phyloP scores from a whole-genome alignment of 1,139 yeast species.

The Spathaspora jeffriesii region DNA sequence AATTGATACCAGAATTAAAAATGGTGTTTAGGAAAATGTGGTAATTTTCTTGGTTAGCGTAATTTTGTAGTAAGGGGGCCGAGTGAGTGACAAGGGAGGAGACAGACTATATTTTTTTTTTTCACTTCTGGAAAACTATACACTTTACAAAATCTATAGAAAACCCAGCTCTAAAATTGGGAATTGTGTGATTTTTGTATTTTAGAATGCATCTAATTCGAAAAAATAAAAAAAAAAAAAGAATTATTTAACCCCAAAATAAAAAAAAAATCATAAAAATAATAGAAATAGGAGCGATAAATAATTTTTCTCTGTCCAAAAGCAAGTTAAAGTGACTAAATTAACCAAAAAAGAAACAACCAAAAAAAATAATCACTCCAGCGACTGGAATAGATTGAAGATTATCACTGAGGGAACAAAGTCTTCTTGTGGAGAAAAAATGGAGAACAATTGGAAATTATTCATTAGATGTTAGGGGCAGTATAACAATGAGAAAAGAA shows the following conservation, averaged over 20 bases:
- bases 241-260: neutral
- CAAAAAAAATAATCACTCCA: neutral
- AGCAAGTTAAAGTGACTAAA: conserved; percentile 2
- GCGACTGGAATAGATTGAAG: neutral
- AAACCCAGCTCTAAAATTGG: neutral
- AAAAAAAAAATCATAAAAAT: no score
- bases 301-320: neutral
- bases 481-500: neutral
- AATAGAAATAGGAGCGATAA: neutral
- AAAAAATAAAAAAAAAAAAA: neutral
- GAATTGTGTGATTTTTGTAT: neutral
- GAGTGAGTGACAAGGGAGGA: neutral
- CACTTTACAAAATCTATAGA: neutral
- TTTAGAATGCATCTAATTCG: neutral
- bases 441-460: neutral
- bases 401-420: neutral
- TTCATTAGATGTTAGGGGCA: neutral
- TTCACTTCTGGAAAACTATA: neutral
- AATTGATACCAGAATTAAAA: neutral
- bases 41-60: conserved; percentile 2
- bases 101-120: neutral
- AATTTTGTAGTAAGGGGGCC: conserved; percentile 3
- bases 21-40: conserved; percentile 2
- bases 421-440: neutral
- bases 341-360: neutral